Percentiles rank a stretch among this genome's conserved stretches.
Evolutionary conservation across 2,329 filamentous ascomycete species (phyloP).

Genomic region (Colletotrichum navitas): DNA sequence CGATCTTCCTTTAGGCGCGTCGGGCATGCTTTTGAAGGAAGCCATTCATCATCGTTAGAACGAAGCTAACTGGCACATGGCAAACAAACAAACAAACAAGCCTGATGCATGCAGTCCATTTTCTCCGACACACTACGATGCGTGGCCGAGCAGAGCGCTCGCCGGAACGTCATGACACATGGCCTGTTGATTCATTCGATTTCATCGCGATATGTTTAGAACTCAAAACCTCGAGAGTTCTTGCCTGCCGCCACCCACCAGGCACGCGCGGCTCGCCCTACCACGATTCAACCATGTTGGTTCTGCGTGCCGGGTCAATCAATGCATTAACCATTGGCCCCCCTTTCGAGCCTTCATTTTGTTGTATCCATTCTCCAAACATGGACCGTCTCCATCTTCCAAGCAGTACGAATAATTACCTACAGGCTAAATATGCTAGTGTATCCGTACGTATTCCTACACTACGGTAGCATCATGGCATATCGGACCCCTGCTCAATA

Average conservation of each 20-base stretch:
- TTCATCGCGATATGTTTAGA: constrained; percentile 26
- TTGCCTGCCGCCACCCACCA: background rate
- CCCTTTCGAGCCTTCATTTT: constrained; percentile 22
- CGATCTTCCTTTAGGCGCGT: background rate
- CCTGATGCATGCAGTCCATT: background rate
- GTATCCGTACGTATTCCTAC: no score
- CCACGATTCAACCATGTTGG: background rate
- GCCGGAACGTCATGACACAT: constrained; percentile 1
- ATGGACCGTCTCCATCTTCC: background rate
- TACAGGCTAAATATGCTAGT: background rate
- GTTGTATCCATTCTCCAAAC: constrained; percentile 2
- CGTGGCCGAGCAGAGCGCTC: background rate
- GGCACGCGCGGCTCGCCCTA: background rate
- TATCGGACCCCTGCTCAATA: constrained; percentile 30
- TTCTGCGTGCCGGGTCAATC: background rate
- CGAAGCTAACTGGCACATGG: background rate
- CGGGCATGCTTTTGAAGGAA: constrained; percentile 6
- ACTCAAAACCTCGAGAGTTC: constrained; percentile 15
- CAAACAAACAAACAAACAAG: constrained; percentile 6
- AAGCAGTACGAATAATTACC: background rate
- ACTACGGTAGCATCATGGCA: background rate
- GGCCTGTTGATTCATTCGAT: constrained; percentile 3
- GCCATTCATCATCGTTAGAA: constrained; percentile 17
- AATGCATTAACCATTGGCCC: background rate
- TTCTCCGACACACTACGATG: background rate